phyloP scores from a whole-genome alignment of 306 rosid genomes.

The apple (Malus domestica) region DNA sequence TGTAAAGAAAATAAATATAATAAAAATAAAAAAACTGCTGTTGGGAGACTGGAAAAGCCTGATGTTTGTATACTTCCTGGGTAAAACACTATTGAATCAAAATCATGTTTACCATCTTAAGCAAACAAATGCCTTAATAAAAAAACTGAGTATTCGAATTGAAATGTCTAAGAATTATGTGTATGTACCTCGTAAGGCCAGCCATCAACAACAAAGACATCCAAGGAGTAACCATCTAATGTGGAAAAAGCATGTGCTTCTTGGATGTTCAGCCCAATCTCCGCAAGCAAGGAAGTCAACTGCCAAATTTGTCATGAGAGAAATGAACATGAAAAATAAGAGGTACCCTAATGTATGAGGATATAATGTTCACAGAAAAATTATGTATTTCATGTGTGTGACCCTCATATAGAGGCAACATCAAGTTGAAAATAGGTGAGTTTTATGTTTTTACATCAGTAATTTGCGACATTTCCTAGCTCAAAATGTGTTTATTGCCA shows the following conservation, averaged over 20 bases:
- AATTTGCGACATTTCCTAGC: neutral
- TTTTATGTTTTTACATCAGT: neutral
- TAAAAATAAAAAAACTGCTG: neutral
- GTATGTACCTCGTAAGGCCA: conserved; percentile 90
- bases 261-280: conserved; percentile 91
- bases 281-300: conserved; percentile 97
- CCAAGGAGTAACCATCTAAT: conserved; percentile 83
- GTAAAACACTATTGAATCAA: neutral
- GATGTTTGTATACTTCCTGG: neutral
- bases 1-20: neutral
- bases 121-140: neutral
- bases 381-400: neutral
- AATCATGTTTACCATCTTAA: neutral
- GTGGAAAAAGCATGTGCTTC: conserved; percentile 99
- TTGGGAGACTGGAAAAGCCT: neutral
- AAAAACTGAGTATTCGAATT: neutral
- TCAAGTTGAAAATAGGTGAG: conserved; percentile 9
- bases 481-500: conserved; percentile 12
- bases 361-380: neutral
- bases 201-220: conserved; percentile 98
- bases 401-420: conserved; percentile 3
- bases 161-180: neutral
- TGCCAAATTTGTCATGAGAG: conserved; percentile 32
- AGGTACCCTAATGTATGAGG: neutral
- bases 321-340: neutral